These are phyloP conservation scores for Yarrowia sp. DNA, from an alignment of 805 yeast species.

Conservation along the genomic window DNA sequence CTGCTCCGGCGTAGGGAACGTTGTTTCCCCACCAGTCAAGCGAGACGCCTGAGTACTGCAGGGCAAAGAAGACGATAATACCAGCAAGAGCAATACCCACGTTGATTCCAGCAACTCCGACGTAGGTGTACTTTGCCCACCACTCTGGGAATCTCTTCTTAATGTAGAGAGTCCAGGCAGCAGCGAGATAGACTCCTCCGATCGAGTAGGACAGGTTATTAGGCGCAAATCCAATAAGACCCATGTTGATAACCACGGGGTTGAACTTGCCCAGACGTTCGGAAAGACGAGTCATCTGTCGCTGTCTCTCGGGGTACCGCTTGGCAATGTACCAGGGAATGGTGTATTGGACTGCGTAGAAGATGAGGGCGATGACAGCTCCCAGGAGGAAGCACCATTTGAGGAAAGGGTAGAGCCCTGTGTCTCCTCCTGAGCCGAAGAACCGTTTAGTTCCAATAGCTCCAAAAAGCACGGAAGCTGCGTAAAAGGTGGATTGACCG, in stretches of 20 bases:
- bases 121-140: conserved; percentile 57
- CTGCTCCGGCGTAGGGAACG: conserved; percentile 37
- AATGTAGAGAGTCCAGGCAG: conserved; percentile 54
- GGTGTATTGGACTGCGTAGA: conserved; percentile 8
- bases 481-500: conserved; percentile 55
- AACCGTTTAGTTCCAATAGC: conserved; percentile 58
- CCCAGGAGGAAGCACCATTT: conserved; percentile 44
- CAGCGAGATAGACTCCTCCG: conserved; percentile 54
- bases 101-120: conserved; percentile 57
- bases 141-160: conserved; percentile 55
- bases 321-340: conserved; percentile 1
- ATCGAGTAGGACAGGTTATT: conserved; percentile 44
- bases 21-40: conserved; percentile 61
- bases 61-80: conserved; percentile 55
- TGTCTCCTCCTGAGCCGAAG: conserved; percentile 45
- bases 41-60: conserved; percentile 49
- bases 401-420: conserved; percentile 42
- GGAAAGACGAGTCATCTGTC: conserved; percentile 42
- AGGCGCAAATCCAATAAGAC: conserved; percentile 1
- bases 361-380: conserved; percentile 45
- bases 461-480: conserved; percentile 57
- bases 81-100: conserved; percentile 61
- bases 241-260: conserved; percentile 26
- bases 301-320: background rate
- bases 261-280: conserved; percentile 25